Evolutionary conservation across 208 protist genomes (phyloP), one percentile per base, ranked within the genome.

Genomic region (Blechomonas ayalai): DNA sequence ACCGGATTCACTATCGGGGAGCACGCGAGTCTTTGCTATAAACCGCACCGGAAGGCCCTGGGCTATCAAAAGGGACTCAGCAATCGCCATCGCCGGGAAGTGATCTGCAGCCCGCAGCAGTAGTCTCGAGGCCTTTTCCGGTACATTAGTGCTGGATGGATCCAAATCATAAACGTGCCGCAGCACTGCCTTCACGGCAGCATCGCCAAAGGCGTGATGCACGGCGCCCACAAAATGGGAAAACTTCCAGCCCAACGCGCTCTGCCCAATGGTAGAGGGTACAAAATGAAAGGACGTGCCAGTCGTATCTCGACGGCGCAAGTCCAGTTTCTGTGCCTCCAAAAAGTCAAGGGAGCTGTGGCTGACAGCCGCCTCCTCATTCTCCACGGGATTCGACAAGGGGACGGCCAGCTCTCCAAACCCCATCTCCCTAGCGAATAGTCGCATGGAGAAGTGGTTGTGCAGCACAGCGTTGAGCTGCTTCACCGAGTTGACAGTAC

Each of bases 161-260:
- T 31, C 26, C 1, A 76, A 40, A 5, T 44, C 52, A 48, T 79
- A 87, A 4, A 76, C 32, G 18, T 61, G 35, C 22, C 74, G 57
- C 36, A 91, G 52, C 4, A 77, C 43, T 8, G 15, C 25, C 15
- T 33, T 29, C 13, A 52, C 54, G 0, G 52, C 62, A 0, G 45
- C 43, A 0, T 13, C 15, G 29, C 78, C 82, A 18, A 75, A 71
- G 2, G 31, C 41, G 23, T 67, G 52, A n/a, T 89, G 71, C 8
- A 87, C 31, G 1, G 77, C 74, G 13, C 80, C 84, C 19, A 92
- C 50, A 51, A 92, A 90, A 35, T 92, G 84, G 0, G 80, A 90
- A 36, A 92, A 75, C 26, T 81, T 74, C 80, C 84, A 92, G 3
- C 80, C 84, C 9, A 92, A 56, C 2, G 76, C 46, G 43, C 73